Percentiles rank a stretch among this genome's conserved stretches.
These are phyloP conservation scores for Puccinia brachypodii DNA, from an alignment of 1,284 basidiomycete species.

Conservation along the genomic window DNA sequence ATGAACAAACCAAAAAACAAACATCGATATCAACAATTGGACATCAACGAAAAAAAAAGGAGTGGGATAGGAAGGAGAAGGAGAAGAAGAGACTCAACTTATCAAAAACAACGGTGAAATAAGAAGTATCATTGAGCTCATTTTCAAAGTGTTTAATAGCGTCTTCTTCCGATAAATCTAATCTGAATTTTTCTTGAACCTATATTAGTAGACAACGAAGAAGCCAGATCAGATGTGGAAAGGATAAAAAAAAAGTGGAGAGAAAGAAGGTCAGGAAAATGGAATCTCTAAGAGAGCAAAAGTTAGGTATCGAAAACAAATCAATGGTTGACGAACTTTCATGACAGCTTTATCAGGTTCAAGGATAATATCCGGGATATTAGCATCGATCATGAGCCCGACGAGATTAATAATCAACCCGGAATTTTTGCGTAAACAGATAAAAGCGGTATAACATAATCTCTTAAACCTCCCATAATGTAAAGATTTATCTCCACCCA, in stretches of 20 bases:
- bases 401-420: conserved; percentile 96
- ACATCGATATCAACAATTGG: background rate
- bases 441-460: conserved; percentile 94
- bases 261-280: background rate
- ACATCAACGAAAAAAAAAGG: background rate
- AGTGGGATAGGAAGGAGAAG: background rate
- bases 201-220: no score
- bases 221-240: conserved; percentile 59
- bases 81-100: conserved; percentile 49
- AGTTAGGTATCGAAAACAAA: background rate
- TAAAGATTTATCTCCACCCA: conserved; percentile 90
- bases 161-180: conserved; percentile 90
- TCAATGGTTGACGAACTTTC: conserved; percentile 58
- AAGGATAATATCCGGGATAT: conserved; percentile 93
- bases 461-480: conserved; percentile 94
- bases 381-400: conserved; percentile 95
- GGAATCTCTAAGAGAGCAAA: no score
- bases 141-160: conserved; percentile 96
- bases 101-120: conserved; percentile 80
- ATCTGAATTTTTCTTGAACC: conserved; percentile 93
- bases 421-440: conserved; percentile 85
- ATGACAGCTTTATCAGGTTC: conserved; percentile 66
- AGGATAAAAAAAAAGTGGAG: conserved; percentile 63
- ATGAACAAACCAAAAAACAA: background rate
- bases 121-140: conserved; percentile 89